These are phyloP conservation scores for Albugo laibachii DNA, from an alignment of 352 stramenopile species.

Conservation along the genomic window DNA sequence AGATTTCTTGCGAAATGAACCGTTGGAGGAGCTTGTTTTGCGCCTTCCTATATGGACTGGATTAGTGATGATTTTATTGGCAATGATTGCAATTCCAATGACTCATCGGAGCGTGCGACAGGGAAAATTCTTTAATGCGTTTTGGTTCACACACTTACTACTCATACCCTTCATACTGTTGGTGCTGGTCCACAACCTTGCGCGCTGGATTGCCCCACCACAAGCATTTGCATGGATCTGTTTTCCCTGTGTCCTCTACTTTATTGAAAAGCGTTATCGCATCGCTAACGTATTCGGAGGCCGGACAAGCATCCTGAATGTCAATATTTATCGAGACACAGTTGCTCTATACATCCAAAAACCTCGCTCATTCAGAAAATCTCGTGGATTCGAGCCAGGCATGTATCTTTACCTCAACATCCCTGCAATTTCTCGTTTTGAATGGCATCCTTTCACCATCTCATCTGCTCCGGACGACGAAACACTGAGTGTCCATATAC, in stretches of 20 bases:
- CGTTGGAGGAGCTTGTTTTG: constrained; percentile 16
- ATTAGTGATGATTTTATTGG: constrained; percentile 32
- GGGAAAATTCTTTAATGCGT: constrained; percentile 22
- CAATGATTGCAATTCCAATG: constrained; percentile 20
- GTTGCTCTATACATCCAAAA: constrained; percentile 50
- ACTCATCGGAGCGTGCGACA: constrained; percentile 2
- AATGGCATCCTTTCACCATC: constrained; percentile 83
- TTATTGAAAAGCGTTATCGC: constrained; percentile 37
- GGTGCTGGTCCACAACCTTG: constrained; percentile 39
- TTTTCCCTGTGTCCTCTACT: constrained; percentile 31
- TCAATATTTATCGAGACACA: constrained; percentile 28
- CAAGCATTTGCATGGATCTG: constrained; percentile 35
- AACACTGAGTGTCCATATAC: constrained; percentile 47
- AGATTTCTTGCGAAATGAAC: constrained; percentile 28
- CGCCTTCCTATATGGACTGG: constrained; percentile 45
- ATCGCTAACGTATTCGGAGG: constrained; percentile 29
- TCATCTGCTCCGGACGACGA: constrained; percentile 60
- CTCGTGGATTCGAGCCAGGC: constrained; percentile 26
- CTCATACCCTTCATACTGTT: constrained; percentile 45
- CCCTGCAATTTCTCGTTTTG: constrained; percentile 38
- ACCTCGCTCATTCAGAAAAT: constrained; percentile 23
- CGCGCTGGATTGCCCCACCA: constrained; percentile 29
- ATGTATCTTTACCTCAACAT: constrained; percentile 80
- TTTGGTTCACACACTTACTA: constrained; percentile 45
- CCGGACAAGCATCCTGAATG: constrained; percentile 22